phyloP scores from a whole-genome alignment of 805 yeast genomes.

The Teunomyces barrocoloradensis region DNA sequence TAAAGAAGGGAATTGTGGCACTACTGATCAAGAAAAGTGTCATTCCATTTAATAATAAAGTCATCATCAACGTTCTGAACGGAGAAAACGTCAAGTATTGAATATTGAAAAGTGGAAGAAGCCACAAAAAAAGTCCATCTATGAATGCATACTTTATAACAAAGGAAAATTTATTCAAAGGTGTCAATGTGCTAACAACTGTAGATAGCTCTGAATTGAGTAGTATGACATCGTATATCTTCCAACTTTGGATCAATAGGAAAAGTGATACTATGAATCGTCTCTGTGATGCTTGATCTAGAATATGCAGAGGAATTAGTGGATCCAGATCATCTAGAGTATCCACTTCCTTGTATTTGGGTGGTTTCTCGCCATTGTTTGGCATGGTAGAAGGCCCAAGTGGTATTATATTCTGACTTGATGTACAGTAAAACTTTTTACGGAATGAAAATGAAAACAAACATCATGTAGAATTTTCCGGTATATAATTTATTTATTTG shows the following conservation, averaged over 20 bases:
- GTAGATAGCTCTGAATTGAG: conserved; percentile 46
- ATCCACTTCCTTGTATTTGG: conserved; percentile 6
- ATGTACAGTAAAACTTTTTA: conserved; percentile 1
- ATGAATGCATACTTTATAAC: conserved; percentile 67
- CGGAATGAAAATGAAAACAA: conserved; percentile 1
- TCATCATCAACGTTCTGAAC: conserved; percentile 49
- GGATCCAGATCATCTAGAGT: conserved; percentile 4
- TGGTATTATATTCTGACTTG: not conserved
- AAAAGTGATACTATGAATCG: conserved; percentile 64
- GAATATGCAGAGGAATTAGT: conserved; percentile 59
- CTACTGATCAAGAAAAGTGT: conserved; percentile 57
- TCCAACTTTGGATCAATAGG: conserved; percentile 79
- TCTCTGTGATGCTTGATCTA: conserved; percentile 79
- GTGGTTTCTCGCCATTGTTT: not conserved
- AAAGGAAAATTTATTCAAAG: conserved; percentile 53
- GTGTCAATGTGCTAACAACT: conserved; percentile 33
- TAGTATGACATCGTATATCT: conserved; percentile 66
- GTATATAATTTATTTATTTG: not conserved
- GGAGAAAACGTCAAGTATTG: conserved; percentile 70
- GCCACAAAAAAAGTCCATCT: conserved; percentile 69
- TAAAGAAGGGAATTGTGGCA: conserved; percentile 47
- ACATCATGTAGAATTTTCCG: not conserved
- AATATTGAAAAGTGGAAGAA: conserved; percentile 70
- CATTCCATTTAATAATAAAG: conserved; percentile 43
- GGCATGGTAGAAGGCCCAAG: not conserved